Conservation (phyloP, 1,284 basidiomycete species). For the Boletus mariae region DNA sequence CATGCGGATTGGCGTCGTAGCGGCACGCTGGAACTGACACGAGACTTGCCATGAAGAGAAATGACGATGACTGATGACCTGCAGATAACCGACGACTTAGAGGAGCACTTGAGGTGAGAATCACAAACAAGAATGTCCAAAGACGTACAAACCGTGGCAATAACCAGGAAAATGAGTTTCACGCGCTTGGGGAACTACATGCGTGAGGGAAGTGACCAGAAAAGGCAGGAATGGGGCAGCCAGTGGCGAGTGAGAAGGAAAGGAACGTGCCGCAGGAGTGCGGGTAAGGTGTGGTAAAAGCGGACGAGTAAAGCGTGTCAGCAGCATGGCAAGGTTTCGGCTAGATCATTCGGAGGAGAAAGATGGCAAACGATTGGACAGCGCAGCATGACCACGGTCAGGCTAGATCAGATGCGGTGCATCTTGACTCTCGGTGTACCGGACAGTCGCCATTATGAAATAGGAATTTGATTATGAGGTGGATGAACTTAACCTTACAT, state of each 20-base stretch:
- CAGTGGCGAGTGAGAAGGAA: constrained; percentile 43
- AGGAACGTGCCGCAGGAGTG: constrained; percentile 56
- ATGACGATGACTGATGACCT: constrained; percentile 13
- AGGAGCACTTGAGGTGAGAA: constrained; percentile 29
- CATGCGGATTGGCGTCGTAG: constrained; percentile 32
- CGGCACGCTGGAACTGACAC: constrained; percentile 31
- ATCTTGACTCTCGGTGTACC: constrained; percentile 29
- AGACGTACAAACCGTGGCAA: constrained; percentile 36
- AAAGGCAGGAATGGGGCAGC: constrained; percentile 55
- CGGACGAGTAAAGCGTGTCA: constrained; percentile 49
- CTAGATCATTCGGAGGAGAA: constrained; percentile 52
- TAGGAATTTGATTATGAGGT: constrained; percentile 35
- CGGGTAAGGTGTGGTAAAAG: constrained; percentile 53
- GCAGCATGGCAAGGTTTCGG: constrained; percentile 56
- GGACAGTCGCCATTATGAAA: constrained; percentile 37
- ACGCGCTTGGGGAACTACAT: constrained; percentile 34
- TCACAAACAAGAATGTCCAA: constrained; percentile 34
- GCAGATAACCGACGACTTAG: constrained; percentile 28
- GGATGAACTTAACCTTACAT: constrained; percentile 38
- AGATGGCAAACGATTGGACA: constrained; percentile 41
- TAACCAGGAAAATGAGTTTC: constrained; percentile 28
- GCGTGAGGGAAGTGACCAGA: constrained; percentile 39
- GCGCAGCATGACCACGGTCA: constrained; percentile 24
- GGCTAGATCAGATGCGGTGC: constrained; percentile 26
- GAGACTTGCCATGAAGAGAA: constrained; percentile 25